Evolutionary conservation across 2,329 filamentous ascomycete genomes (phyloP), one percentile per base, ranked within the genome.

Genomic region (Alternaria viburni): DNA sequence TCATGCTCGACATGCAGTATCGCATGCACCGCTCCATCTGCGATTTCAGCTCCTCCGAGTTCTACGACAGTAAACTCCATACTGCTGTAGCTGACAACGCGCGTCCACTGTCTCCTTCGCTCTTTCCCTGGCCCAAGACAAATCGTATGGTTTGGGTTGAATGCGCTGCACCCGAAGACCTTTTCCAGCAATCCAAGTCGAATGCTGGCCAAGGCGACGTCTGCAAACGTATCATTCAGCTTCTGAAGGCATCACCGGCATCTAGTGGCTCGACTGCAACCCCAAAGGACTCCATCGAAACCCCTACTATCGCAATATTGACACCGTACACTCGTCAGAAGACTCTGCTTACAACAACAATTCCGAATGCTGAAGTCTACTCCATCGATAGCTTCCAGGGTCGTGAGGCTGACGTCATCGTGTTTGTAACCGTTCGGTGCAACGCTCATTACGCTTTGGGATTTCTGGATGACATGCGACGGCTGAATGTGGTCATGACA

Each of bases 1-100:
- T 80, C 17, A 84, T 84, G 81, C 69, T 84, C 6, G 77, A 83
- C 55, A 81, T 75, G 0, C 83, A 84, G 59, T 83, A 84, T 64
- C 79, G 82, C 1, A 84, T 84, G 81, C 81, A 83, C 64, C 71
- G 72, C 0, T 65, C 64, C 2, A 76, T 84, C 9, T 83, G 81
- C 62, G 47, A 69, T n/a, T 82, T 83, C 54, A 79, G 73, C 57
- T 83, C 81, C 0, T 56, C 43, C 0, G 79, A 82, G 51, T 83
- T 84, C 62, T 84, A 84, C 58, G 59, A 75, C 0, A 68, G 70
- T 2, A 78, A 70, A 11, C 65, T 84, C 2, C 69, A 74, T 4
- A 81, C 81, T 0, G 79, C 75, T 0, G 67, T 81, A 7, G n/a
- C 41, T 8, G 66, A 64, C 6, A 21, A 56, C 3, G 67, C 58